These are phyloP conservation scores for Yarrowia sp. DNA, from an alignment of 805 yeast species.

Conservation along the genomic window DNA sequence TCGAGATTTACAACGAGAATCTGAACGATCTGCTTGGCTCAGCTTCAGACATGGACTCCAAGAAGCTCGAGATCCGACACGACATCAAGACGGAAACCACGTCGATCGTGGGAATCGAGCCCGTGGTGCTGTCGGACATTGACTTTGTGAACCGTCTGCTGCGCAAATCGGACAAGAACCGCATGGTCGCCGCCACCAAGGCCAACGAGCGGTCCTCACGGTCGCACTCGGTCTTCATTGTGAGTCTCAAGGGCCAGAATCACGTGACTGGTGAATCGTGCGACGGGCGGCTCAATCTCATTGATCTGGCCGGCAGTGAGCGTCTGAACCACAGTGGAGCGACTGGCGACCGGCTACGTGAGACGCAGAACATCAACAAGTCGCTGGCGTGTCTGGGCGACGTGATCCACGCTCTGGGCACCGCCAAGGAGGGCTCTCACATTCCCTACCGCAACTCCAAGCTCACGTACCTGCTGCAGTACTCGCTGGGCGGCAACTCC, in stretches of 20 bases:
- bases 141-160: constrained; percentile 61
- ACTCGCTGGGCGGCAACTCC: constrained; percentile 82
- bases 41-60: constrained; percentile 41
- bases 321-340: constrained; percentile 77
- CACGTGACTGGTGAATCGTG: constrained; percentile 56
- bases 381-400: constrained; percentile 89
- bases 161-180: constrained; percentile 60
- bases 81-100: constrained; percentile 63
- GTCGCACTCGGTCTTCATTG: constrained; percentile 83
- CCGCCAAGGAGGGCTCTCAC: constrained; percentile 53
- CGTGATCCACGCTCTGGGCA: constrained; percentile 76
- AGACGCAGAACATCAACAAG: constrained; percentile 87
- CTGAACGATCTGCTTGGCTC: constrained; percentile 65
- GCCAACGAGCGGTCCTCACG: constrained; percentile 87
- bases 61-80: constrained; percentile 74
- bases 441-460: constrained; percentile 75
- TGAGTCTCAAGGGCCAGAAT: constrained; percentile 65
- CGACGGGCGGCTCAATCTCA: constrained; percentile 73
- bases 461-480: constrained; percentile 81
- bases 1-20: constrained; percentile 88
- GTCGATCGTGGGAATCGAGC: constrained; percentile 63
- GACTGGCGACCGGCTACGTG: constrained; percentile 79
- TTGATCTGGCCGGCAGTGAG: constrained; percentile 96
- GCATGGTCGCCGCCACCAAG: constrained; percentile 82
- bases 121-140: constrained; percentile 56